phyloP scores from a whole-genome alignment of 768 basidiomycete species.

The Nevesoporus exiguus region DNA sequence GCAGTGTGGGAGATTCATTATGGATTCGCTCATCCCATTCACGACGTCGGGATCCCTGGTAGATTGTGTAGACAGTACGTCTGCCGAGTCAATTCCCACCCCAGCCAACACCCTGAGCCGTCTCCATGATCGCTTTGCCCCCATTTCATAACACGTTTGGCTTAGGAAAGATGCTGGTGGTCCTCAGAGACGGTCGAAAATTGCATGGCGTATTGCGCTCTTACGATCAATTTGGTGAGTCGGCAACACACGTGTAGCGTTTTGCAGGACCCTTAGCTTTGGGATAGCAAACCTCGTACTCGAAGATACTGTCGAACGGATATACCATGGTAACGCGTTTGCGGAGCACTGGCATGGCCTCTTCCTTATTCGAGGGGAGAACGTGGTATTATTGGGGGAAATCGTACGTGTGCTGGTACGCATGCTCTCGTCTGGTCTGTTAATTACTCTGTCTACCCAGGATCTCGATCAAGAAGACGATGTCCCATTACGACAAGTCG shows the following conservation, averaged over 20 bases:
- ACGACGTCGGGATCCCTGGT: slow-evolving; percentile 98
- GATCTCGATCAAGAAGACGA: slow-evolving; percentile 93
- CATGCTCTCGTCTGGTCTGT: slow-evolving; percentile 1
- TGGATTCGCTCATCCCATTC: slow-evolving; percentile 98
- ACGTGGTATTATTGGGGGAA: slow-evolving; percentile 95
- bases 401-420: slow-evolving; percentile 58
- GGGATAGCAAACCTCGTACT: slow-evolving; percentile 90
- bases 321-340: slow-evolving; percentile 85
- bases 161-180: slow-evolving; percentile 97
- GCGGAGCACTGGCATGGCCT: slow-evolving; percentile 88
- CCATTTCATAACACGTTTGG: slow-evolving; percentile 18
- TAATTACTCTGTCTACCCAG: slow-evolving; percentile 38
- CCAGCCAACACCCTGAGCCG: slow-evolving; percentile 46
- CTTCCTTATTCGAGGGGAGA: slow-evolving; percentile 95
- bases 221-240: slow-evolving; percentile 97
- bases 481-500: slow-evolving; percentile 70
- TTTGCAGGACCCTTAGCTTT: slow-evolving; percentile 1
- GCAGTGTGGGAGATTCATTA: slow-evolving; percentile 37
- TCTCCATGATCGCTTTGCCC: slow-evolving; percentile 39
- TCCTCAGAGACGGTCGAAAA: slow-evolving; percentile 94
- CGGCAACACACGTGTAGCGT: not conserved
- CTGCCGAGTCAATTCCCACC: slow-evolving; percentile 47
- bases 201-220: slow-evolving; percentile 93
- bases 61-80: slow-evolving; percentile 99
- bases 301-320: slow-evolving; percentile 92